Base-by-base conservation (phyloP, 2,329 filamentous ascomycete species). In the Macrophomina phaseolina region DNA sequence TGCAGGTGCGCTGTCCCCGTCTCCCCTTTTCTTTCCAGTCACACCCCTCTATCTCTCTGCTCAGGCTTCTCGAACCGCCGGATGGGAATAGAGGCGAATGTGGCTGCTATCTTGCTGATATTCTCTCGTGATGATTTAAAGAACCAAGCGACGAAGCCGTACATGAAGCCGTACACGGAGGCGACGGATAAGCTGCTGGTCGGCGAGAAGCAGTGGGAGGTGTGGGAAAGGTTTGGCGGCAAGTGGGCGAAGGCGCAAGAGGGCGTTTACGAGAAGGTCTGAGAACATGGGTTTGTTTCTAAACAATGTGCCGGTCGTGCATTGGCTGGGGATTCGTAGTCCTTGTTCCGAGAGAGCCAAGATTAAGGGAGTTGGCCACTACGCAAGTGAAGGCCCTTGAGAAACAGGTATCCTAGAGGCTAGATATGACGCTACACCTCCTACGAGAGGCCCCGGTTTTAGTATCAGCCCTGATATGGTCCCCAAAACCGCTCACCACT, bases 91-190 rank as follows among this genome's bases (percentile, higher is more conserved):
- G 36, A 38, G 6, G 36, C 36, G 11, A 38, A 12, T 38, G 51
- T 23, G 14, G 3, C 1, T 4, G 14, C 4, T 23, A 38, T 38
- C 11, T n/a, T 36, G 34, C 55, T 60, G 38, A 60, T 30, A 12
- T 9, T 32, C 14, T 23, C 23, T 23, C 23, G 23, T 23, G n/a
- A n/a, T 8, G 30, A 9, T 4, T 11, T 34, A 32, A 8, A 64
- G 61, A 14, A 64, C n/a, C 61, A 64, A 46, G 6, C 34, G 4
- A 53, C 61, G 4, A 64, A 64, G 36, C 14, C 61, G 36, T 64
- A 64, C 34, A 64, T 64, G 61, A 53, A 52, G 48, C 5, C 4
- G 11, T 52, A 52, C 28, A 4, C 14, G 7, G 49, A 52, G 23
- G 36, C 23, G 9, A 53, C 61, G 32, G 34, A 64, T 4, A 34